Evolutionary conservation across 768 basidiomycete genomes (phyloP).

Genomic region (Tulasnella sp.): DNA sequence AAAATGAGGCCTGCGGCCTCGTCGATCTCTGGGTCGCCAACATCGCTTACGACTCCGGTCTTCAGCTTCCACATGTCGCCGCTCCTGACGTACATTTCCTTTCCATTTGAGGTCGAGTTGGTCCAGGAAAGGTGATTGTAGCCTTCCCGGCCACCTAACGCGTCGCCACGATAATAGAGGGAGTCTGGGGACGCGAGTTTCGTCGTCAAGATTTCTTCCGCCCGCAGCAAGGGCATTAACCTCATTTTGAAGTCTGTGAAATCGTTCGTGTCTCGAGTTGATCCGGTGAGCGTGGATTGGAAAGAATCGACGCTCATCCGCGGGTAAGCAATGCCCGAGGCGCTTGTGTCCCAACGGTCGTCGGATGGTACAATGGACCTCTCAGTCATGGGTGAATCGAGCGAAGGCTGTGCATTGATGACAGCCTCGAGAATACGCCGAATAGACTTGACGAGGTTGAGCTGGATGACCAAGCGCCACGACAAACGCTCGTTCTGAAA

Average conservation of each 20-base stretch:
- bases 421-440: constrained; percentile 56
- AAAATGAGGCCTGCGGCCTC: constrained; percentile 17
- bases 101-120: not conserved
- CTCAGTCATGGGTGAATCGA: constrained; percentile 13
- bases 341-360: constrained; percentile 26
- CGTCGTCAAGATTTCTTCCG: constrained; percentile 24
- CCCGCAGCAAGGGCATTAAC: constrained; percentile 21
- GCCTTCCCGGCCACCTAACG: constrained; percentile 24
- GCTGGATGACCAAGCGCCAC: constrained; percentile 64
- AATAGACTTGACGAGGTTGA: constrained; percentile 63
- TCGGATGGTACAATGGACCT: constrained; percentile 13
- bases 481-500: constrained; percentile 56
- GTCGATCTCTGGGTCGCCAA: constrained; percentile 1
- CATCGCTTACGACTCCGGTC: not conserved
- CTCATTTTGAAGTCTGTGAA: constrained; percentile 24
- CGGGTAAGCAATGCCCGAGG: constrained; percentile 25
- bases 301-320: constrained; percentile 13
- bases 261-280: constrained; percentile 20
- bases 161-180: constrained; percentile 22
- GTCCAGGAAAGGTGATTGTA: constrained; percentile 28
- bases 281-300: not conserved
- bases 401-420: constrained; percentile 40
- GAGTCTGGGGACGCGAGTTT: constrained; percentile 28
- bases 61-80: constrained; percentile 23
- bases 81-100: constrained; percentile 24